Evolutionary conservation across 331 rosid genomes (phyloP), one percentile per base, ranked within the genome.

Genomic region (Malus hybrid): DNA sequence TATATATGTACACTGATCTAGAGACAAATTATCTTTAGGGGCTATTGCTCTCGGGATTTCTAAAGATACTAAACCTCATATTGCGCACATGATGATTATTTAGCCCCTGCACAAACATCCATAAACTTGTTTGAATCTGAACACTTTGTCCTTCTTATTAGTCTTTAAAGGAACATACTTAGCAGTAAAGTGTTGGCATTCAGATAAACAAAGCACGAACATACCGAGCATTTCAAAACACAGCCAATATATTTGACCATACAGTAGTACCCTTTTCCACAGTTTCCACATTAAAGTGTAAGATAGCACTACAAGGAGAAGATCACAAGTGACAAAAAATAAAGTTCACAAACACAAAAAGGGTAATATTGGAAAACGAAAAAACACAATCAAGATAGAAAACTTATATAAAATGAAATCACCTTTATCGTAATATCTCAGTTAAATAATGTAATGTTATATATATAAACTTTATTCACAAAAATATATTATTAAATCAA

Each of bases 201-300:
- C 42, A 32, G 42, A 72, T 39, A 14, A 72, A 56, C 28, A 72
- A 39, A 58, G 5, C 30, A 34, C 9, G 19, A 16, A 65, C 28
- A 63, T 9, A 0, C 7, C 18, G n/a, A 50, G 56, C 56, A 50
- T 50, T 50, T 50, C 56, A 6, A 50, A 50, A 50, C 56, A 50
- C 56, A 62, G 70, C 70, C 77, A 30, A 61, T 42, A 39, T 73
- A 42, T 62, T 73, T 73, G 69, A 73, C 70, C 69, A 62, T 24
- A 62, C 12, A 28, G 6, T 33, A 28, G 30, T 20, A 26, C 68
- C 22, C 56, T 36, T 73, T 72, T 50, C 56, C 55, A 50, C 56
- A 50, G n/a, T 15, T 71, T 72, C 44, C 60, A 73, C 60, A 28
- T 70, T 67, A 73, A 18, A 60, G 68, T 61, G 13, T 30, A 44